Conservation (phyloP, 2,329 filamentous ascomycete genomes). For the Colletotrichum salicis region DNA sequence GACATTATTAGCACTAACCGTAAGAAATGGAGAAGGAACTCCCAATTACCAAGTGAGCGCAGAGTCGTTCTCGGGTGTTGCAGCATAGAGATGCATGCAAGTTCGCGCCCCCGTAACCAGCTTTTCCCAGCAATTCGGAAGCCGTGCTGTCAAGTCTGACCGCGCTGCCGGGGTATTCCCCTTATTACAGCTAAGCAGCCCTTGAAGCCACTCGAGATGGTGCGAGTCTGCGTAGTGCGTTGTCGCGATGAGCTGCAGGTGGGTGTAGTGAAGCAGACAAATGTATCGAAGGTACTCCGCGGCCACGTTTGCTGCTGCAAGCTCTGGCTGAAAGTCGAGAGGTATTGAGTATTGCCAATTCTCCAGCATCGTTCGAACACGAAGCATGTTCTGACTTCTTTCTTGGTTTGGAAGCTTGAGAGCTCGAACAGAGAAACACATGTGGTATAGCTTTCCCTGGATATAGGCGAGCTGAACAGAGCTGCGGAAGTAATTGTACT, state of each 20-base stretch:
- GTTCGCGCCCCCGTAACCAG: conserved; percentile 15
- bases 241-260: conserved; percentile 16
- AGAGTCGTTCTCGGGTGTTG: conserved; percentile 14
- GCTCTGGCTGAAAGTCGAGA: conserved; percentile 11
- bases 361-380: conserved; percentile 21
- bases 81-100: conserved; percentile 28
- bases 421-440: conserved; percentile 21
- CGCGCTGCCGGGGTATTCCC: not conserved
- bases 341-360: conserved; percentile 24
- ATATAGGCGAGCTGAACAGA: conserved; percentile 29
- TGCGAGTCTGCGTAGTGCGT: conserved; percentile 27
- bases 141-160: not conserved
- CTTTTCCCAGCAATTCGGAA: conserved; percentile 27
- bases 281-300: conserved; percentile 15
- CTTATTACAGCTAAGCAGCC: conserved; percentile 9
- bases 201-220: conserved; percentile 25
- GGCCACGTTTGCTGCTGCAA: not conserved
- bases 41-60: conserved; percentile 27
- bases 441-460: conserved; percentile 32
- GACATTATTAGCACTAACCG: not conserved
- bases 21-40: too few species aligned
- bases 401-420: conserved; percentile 6
- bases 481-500: conserved; percentile 30
- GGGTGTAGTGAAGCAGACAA: conserved; percentile 24
- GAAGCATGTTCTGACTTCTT: conserved; percentile 1